These are phyloP conservation scores for Penicillium tannophilum DNA, from an alignment of 495 filamentous ascomycete genomes.

Conservation along the genomic window DNA sequence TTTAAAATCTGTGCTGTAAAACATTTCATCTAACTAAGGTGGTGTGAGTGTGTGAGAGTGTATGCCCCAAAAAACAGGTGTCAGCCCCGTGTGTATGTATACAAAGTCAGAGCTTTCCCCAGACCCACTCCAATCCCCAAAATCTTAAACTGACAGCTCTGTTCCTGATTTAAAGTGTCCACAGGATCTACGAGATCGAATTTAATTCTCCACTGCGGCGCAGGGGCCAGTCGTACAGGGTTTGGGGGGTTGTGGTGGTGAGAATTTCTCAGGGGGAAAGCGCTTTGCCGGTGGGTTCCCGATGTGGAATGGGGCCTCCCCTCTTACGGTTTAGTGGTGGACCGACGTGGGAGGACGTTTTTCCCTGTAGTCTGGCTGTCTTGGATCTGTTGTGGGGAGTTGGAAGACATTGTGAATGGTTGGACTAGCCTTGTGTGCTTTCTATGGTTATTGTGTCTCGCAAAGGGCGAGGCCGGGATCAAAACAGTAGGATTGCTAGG, in stretches of 20 bases:
- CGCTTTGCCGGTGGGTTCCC: conserved; percentile 20
- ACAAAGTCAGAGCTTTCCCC: conserved; percentile 15
- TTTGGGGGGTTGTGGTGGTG: background rate
- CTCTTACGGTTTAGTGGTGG: conserved; percentile 12
- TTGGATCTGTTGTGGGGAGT: background rate
- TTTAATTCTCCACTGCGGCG: conserved; percentile 15
- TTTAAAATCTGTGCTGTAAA: background rate
- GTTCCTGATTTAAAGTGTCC: conserved; percentile 10
- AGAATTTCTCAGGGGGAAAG: conserved; percentile 19
- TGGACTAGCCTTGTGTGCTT: too few relatives aligned
- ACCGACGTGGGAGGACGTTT: conserved; percentile 9
- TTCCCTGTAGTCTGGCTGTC: conserved; percentile 2
- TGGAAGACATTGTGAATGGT: background rate
- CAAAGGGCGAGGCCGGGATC: background rate
- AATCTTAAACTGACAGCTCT: conserved; percentile 12
- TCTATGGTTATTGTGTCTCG: background rate
- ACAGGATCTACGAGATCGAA: conserved; percentile 16
- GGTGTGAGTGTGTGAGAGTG: background rate
- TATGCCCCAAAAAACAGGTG: background rate
- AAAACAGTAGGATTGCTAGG: background rate
- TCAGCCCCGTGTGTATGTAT: background rate
- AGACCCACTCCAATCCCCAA: conserved; percentile 12
- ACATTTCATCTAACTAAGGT: background rate
- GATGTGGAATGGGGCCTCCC: conserved; percentile 11
- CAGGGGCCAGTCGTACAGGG: conserved; percentile 11